Percentiles rank a stretch among this genome's conserved stretches.
Evolutionary conservation across 805 yeast genomes (phyloP).

Genomic region (Saturnispora galanensis): DNA sequence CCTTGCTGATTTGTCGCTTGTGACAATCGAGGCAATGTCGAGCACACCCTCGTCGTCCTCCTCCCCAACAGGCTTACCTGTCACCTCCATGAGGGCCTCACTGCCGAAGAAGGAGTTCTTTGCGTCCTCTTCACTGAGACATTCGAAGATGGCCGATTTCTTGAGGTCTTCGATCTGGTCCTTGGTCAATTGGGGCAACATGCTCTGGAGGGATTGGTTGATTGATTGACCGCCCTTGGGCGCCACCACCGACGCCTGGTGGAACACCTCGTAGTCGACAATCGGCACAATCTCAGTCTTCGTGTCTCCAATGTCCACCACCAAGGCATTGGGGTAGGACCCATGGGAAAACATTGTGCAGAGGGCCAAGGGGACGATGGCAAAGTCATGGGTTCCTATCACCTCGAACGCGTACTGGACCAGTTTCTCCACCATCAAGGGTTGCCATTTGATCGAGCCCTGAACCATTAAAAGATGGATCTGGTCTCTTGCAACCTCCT

Average conservation of each 20-base stretch:
- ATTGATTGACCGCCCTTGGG: conserved; percentile 58
- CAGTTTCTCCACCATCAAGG: conserved; percentile 53
- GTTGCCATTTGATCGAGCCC: conserved; percentile 62
- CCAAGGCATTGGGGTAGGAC: conserved; percentile 49
- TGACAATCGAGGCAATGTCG: conserved; percentile 84
- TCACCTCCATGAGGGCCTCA: conserved; percentile 31
- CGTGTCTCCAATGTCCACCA: conserved; percentile 72
- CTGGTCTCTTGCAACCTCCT: conserved; percentile 41
- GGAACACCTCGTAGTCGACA: conserved; percentile 57
- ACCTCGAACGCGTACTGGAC: conserved; percentile 70
- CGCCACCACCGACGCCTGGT: conserved; percentile 33
- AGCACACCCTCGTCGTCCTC: conserved; percentile 54
- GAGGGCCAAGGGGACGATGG: conserved; percentile 56
- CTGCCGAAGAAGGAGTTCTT: conserved; percentile 52
- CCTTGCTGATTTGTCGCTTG: conserved; percentile 58
- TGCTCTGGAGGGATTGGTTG: conserved; percentile 39
- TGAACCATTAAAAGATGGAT: conserved; percentile 42
- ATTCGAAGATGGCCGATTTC: conserved; percentile 66
- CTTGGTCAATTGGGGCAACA: conserved; percentile 48
- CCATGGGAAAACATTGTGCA: conserved; percentile 71
- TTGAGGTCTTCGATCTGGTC: conserved; percentile 69
- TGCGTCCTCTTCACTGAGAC: conserved; percentile 58
- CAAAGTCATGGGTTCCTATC: conserved; percentile 61
- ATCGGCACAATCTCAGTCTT: conserved; percentile 74
- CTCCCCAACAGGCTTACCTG: neutral